Base-by-base conservation (phyloP, 2,329 filamentous ascomycete genomes). In the Neoascochyta sp. region DNA sequence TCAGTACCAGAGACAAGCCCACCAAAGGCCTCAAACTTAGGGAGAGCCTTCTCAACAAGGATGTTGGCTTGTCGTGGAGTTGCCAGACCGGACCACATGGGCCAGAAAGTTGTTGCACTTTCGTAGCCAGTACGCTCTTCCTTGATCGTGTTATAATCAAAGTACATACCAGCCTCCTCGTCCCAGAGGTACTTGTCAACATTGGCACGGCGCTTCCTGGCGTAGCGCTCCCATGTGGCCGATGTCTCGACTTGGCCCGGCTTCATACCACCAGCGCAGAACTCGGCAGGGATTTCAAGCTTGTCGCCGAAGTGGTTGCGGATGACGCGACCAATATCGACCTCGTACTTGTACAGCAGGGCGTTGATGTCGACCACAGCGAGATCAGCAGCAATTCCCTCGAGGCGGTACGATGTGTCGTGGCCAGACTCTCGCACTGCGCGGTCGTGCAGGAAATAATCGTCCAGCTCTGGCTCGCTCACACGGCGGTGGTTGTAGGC, bases 171-270 rank as follows among this genome's bases (percentile, higher is more conserved):
- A 59, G 85, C 80, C 47, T 86, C 73, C 47, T 90, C 83, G 57
- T 93, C 84, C 92, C 92, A 98, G 60, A 94, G 79, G 55, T 92
- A 87, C 67, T 88, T 92, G 65, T 96, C 86, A 51, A 96, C 92
- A 7, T 80, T 80, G 47, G 81, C 71, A 71, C 92, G 90, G 53
- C 92, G 81, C 52, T 81, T 78, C 67, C 83, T 85, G 25, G 88
- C 86, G 21, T 88, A 83, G 22, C 89, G 84, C 59, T 95, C 89
- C 92, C 92, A 98, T 26, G 78, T 72, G 1, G 88, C 81, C 1
- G 90, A 95, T 2, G 83, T 83, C 59, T 95, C 85, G 23, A 85
- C 66, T 34, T 86, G 77, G 23, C 81, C 78, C 5, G 83, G 72
- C 43, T 75, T 64, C 29, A 79, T 72, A 16, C 69, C 73, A 6